These are phyloP conservation scores for Xerocomellus dryophilus DNA, from an alignment of 768 basidiomycete genomes.

Conservation along the genomic window DNA sequence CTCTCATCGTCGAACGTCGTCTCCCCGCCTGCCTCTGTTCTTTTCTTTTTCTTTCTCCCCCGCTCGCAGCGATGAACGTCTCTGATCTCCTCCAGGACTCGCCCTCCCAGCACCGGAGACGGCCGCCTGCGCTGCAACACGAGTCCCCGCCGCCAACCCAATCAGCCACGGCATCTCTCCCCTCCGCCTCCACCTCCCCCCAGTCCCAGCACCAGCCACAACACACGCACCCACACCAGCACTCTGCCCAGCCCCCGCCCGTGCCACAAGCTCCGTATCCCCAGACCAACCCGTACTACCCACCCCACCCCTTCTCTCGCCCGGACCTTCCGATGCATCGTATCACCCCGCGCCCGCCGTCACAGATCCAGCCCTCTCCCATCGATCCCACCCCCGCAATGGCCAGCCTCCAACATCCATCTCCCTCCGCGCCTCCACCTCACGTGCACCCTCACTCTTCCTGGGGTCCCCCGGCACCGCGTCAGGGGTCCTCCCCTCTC, in stretches of 20 bases:
- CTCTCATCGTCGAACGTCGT: slow-evolving; percentile 19
- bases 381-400: slow-evolving; percentile 32
- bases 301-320: slow-evolving; percentile 16
- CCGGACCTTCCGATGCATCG: slow-evolving; percentile 26
- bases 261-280: slow-evolving; percentile 18
- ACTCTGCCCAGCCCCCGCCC: slow-evolving; percentile 14
- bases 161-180: slow-evolving; percentile 25
- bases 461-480: slow-evolving; percentile 31
- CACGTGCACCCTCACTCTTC: slow-evolving; percentile 31
- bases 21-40: no score
- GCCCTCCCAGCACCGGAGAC: slow-evolving; percentile 54
- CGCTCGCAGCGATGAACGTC: slow-evolving; percentile 52
- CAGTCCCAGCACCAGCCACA: slow-evolving; percentile 31
- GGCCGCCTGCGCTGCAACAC: slow-evolving; percentile 26
- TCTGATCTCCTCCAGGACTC: slow-evolving; percentile 66
- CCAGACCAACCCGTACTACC: slow-evolving; percentile 23
- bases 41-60: background rate
- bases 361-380: slow-evolving; percentile 27
- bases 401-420: slow-evolving; percentile 34
- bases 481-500: slow-evolving; percentile 34
- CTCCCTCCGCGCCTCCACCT: slow-evolving; percentile 28
- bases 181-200: slow-evolving; percentile 32
- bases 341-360: slow-evolving; percentile 33
- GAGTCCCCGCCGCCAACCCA: slow-evolving; percentile 25
- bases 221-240: slow-evolving; percentile 24